A percentile compares a stretch with the other conserved stretches of the same genome.
Evolutionary conservation across 805 yeast genomes (phyloP).

Genomic region (Candida krabiensis): DNA sequence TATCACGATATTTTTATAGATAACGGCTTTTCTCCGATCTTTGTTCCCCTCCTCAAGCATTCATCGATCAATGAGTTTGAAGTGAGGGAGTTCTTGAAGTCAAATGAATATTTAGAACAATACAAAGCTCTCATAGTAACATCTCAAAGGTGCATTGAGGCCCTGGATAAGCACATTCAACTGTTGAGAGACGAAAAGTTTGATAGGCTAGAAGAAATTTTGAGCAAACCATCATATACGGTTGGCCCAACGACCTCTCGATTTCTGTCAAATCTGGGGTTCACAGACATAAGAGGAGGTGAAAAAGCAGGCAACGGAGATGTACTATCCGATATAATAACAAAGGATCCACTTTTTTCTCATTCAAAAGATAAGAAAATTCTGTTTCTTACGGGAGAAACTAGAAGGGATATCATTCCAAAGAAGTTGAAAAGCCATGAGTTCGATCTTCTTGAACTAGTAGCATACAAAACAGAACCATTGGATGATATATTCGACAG

Average conservation of each 20-base stretch:
- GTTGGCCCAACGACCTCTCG: constrained; percentile 88
- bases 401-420: constrained; percentile 81
- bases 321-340: constrained; percentile 62
- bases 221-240: constrained; percentile 65
- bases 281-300: constrained; percentile 70
- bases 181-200: constrained; percentile 19
- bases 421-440: constrained; percentile 46
- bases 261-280: constrained; percentile 62
- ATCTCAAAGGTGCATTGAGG: constrained; percentile 89
- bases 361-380: constrained; percentile 33
- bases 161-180: constrained; percentile 49
- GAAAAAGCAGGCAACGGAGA: constrained; percentile 78
- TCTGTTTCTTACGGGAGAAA: constrained; percentile 82
- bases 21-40: constrained; percentile 44
- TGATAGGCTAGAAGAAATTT: constrained; percentile 27
- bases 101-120: constrained; percentile 39
- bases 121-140: constrained; percentile 70
- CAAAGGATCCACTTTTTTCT: constrained; percentile 32
- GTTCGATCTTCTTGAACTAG: constrained; percentile 52
- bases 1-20: constrained; percentile 48
- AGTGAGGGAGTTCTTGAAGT: constrained; percentile 44
- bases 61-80: constrained; percentile 48
- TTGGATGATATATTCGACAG: constrained; percentile 43
- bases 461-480: constrained; percentile 68
- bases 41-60: constrained; percentile 76